Evolutionary conservation across 208 protist genomes (phyloP).

Genomic region (Vickermania spadyakhi): DNA sequence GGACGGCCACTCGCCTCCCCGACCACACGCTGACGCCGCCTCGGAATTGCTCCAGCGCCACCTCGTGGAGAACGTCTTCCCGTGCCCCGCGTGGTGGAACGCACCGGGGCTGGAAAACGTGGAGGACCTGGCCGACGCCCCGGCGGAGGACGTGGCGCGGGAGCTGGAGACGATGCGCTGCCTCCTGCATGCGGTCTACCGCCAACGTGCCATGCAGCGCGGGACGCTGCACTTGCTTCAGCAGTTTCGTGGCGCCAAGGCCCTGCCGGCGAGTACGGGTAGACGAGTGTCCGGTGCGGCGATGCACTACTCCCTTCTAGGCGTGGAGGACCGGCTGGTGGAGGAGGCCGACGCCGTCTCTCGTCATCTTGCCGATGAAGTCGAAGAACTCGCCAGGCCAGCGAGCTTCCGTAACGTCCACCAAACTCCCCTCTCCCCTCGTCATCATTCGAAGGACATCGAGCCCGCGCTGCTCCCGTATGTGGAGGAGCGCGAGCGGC

Average conservation of each 20-base stretch:
- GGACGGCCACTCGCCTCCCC: neutral
- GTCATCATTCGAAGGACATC: neutral
- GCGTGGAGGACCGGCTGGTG: neutral
- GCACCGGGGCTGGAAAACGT: conserved; percentile 22
- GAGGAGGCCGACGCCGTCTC: neutral
- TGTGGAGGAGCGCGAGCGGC: neutral
- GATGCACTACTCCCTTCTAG: neutral
- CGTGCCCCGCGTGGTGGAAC: neutral
- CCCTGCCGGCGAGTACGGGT: neutral
- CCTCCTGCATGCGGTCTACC: conserved; percentile 32
- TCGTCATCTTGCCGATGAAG: neutral
- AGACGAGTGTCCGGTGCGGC: neutral
- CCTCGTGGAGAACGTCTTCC: neutral
- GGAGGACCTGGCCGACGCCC: conserved; percentile 47
- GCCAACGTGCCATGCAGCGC: conserved; percentile 19
- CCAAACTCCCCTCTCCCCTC: neutral
- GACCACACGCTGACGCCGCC: neutral
- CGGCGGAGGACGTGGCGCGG: conserved; percentile 28
- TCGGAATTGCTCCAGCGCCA: neutral
- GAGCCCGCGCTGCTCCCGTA: neutral
- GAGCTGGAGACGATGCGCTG: conserved; percentile 33
- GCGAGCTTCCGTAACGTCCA: neutral
- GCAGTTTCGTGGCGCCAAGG: conserved; percentile 8
- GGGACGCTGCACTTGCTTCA: conserved; percentile 14
- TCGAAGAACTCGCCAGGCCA: neutral